phyloP scores from a whole-genome alignment of 202 grass and related monocot species.

The Dendrocalamus latiflorus region DNA sequence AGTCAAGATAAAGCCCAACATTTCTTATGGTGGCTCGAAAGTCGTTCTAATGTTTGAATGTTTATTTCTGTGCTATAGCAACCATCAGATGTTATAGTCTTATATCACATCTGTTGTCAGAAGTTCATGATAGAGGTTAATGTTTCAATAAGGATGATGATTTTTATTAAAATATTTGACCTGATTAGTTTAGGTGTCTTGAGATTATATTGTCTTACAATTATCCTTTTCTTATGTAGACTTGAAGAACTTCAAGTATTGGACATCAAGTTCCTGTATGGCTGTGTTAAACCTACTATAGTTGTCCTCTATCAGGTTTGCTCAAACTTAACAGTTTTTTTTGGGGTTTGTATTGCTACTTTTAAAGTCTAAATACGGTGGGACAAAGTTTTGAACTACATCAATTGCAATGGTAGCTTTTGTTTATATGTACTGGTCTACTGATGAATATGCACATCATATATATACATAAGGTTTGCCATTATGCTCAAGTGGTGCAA shows the following conservation, averaged over 20 bases:
- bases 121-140: neutral
- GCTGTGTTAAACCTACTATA: constrained; percentile 88
- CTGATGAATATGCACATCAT: neutral
- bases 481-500: neutral
- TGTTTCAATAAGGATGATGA: neutral
- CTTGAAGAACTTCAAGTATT: constrained; percentile 98
- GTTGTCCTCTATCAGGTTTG: constrained; percentile 92
- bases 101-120: neutral
- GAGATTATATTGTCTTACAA: neutral
- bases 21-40: neutral
- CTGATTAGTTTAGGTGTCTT: neutral
- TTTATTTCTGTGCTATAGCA: neutral
- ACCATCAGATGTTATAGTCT: neutral
- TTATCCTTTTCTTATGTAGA: constrained; percentile 41
- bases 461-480: neutral
- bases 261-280: constrained; percentile 98
- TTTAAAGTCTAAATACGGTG: neutral
- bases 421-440: neutral
- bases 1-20: neutral
- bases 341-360: neutral
- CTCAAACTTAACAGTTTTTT: neutral
- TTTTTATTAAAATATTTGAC: neutral
- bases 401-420: neutral
- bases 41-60: neutral
- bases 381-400: constrained; percentile 3